phyloP scores from a whole-genome alignment of 345 rosid genomes.

The Lepidium didymum region DNA sequence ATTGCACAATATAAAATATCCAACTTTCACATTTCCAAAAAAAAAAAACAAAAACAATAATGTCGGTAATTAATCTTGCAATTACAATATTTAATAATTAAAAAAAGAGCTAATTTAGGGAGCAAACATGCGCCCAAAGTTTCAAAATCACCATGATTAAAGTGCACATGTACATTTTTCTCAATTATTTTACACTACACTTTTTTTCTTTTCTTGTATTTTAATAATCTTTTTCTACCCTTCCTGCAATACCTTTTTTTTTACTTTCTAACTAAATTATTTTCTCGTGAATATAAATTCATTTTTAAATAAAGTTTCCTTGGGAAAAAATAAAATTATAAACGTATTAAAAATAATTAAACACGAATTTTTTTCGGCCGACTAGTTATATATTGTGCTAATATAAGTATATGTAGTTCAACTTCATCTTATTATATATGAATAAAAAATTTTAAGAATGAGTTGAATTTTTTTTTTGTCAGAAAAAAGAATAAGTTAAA shows the following conservation, averaged over 20 bases:
- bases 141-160: conserved; percentile 21
- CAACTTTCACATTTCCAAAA: background rate
- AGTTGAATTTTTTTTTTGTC: too few species aligned
- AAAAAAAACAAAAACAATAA: background rate
- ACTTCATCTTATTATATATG: too few species aligned
- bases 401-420: too few species aligned
- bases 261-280: background rate
- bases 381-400: too few species aligned
- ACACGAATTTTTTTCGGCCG: too few species aligned
- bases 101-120: conserved; percentile 17
- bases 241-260: background rate
- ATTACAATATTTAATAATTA: background rate
- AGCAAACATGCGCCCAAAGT: conserved; percentile 26
- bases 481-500: too few species aligned
- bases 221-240: background rate
- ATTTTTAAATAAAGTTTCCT: background rate
- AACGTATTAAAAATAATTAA: too few species aligned
- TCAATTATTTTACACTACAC: background rate
- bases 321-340: too few species aligned
- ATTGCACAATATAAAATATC: background rate
- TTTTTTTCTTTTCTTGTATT: background rate
- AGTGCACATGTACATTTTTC: conserved; percentile 10
- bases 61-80: background rate
- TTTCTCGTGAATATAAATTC: background rate
- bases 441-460: too few species aligned